Evolutionary conservation across 768 basidiomycete genomes (phyloP), one percentile per base, ranked within the genome.

Genomic region (Lactifluus pinguis): DNA sequence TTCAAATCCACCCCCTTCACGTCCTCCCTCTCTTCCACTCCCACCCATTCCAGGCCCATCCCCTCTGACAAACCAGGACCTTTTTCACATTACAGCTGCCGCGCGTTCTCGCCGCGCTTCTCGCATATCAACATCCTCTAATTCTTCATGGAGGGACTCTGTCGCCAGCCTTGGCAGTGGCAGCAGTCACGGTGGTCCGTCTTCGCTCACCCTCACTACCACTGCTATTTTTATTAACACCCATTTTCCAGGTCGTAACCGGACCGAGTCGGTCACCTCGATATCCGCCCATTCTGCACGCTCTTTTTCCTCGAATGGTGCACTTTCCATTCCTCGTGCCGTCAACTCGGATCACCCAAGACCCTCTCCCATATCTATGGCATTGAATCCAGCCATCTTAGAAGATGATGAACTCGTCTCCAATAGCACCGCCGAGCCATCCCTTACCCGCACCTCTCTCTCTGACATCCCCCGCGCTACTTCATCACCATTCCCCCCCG

Each of bases 21-120:
- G 72, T 1, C 86, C 85, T 0, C 86, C 86, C 0, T 71, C 76
- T 0, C 66, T 75, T 0, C 85, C 86, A 0, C 77, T 87, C 3
- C 86, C 87, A 0, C 84, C 87, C 3, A 65, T 87, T 1, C 87
- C 87, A 0, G 84, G 82, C 2, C 82, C 82, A 0, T 83, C 83
- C 2, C 76, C 81, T 19, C 75, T 83, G 29, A 76, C 83, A 2
- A 75, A 77, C 59, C 70, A 77, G 41, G 82, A 80, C 61, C 79
- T 76, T 34, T 72, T 77, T 41, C 73, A 75, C 19, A 74, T 79
- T 44, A 76, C 72, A 42, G 68, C 72, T 30, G 68, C 73, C 41
- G 66, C 69, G 11, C 71, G 75, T 30, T 72, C 73, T 29, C 73
- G 76, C 15, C 72, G 74, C 48, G 56, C 70, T 1, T 73, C 72